Percentiles rank a stretch among this genome's conserved stretches.
phyloP scores from a whole-genome alignment of 2,329 filamentous ascomycete species.

The Penicillium crustosum region DNA sequence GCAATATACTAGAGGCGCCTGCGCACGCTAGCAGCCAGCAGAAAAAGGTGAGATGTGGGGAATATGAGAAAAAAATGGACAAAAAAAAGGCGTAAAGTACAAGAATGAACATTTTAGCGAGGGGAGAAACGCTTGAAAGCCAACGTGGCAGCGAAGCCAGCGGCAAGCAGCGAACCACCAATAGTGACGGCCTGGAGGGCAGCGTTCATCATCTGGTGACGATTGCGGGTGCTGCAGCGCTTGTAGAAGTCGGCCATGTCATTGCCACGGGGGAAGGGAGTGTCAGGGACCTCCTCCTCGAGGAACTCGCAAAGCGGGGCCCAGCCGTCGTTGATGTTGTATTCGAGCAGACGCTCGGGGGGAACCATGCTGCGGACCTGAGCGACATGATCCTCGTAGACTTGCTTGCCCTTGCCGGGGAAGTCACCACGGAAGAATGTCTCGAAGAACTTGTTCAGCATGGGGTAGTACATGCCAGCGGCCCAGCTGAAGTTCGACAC shows the following conservation, averaged over 20 bases:
- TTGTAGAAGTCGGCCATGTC: slow-evolving; percentile 57
- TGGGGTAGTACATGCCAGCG: slow-evolving; percentile 66
- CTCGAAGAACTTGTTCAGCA: slow-evolving; percentile 69
- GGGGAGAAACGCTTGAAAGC: slow-evolving; percentile 43
- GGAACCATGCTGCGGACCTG: slow-evolving; percentile 52
- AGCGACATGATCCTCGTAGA: slow-evolving; percentile 59
- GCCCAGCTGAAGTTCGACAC: slow-evolving; percentile 63
- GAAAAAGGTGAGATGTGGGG: background rate
- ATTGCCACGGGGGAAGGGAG: slow-evolving; percentile 53
- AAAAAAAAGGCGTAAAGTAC: background rate
- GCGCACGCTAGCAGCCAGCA: slow-evolving; percentile 20
- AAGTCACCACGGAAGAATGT: slow-evolving; percentile 69
- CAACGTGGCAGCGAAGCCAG: slow-evolving; percentile 43
- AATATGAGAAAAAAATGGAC: slow-evolving; percentile 4
- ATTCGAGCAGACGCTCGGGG: slow-evolving; percentile 54
- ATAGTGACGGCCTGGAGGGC: slow-evolving; percentile 53
- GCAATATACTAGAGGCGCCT: slow-evolving; percentile 20
- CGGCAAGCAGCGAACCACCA: slow-evolving; percentile 50
- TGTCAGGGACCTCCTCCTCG: slow-evolving; percentile 52
- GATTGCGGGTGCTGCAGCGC: slow-evolving; percentile 54
- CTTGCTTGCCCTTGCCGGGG: slow-evolving; percentile 62
- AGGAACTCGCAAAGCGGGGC: slow-evolving; percentile 57
- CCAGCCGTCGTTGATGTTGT: slow-evolving; percentile 56
- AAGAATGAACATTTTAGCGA: slow-evolving; percentile 13
- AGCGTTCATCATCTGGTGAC: slow-evolving; percentile 57